A percentile compares a stretch with the other conserved stretches of the same genome.
These are phyloP conservation scores for Xylaria acuta DNA, from an alignment of 495 filamentous ascomycete species.

Conservation along the genomic window DNA sequence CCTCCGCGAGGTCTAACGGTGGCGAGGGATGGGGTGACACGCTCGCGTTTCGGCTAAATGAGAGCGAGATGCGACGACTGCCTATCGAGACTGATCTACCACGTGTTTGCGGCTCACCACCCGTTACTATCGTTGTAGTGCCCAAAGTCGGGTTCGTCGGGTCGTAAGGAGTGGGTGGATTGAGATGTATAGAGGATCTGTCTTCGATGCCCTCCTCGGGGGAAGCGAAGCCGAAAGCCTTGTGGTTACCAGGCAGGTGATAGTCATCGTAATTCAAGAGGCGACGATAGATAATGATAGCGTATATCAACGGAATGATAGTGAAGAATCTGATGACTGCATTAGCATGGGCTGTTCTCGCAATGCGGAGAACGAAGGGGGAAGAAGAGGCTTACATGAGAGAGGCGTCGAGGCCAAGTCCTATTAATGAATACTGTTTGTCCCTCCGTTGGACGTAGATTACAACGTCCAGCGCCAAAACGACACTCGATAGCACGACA, in stretches of 20 bases:
- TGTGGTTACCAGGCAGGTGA: slow-evolving; percentile 44
- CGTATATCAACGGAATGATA: slow-evolving; percentile 46
- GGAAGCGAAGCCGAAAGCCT: slow-evolving; percentile 39
- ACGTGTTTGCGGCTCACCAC: slow-evolving; percentile 16
- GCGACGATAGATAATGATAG: slow-evolving; percentile 48
- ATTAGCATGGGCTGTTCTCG: neutral
- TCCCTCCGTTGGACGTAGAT: slow-evolving; percentile 46
- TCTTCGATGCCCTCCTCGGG: slow-evolving; percentile 34
- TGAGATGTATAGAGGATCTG: slow-evolving; percentile 30
- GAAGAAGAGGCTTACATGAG: slow-evolving; percentile 43
- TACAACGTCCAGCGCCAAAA: slow-evolving; percentile 54
- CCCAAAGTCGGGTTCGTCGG: slow-evolving; percentile 28
- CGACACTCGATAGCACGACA: slow-evolving; percentile 46
- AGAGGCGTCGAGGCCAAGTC: slow-evolving; percentile 48
- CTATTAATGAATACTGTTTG: slow-evolving; percentile 50
- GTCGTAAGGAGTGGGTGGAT: slow-evolving; percentile 31
- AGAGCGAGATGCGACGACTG: slow-evolving; percentile 30
- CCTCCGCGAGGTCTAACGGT: neutral
- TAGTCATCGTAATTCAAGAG: slow-evolving; percentile 53
- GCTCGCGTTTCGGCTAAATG: slow-evolving; percentile 23
- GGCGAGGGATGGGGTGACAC: slow-evolving; percentile 11
- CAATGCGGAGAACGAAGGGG: too few relatives aligned
- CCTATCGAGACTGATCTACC: slow-evolving; percentile 33
- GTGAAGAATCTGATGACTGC: slow-evolving; percentile 39
- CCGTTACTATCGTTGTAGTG: neutral